phyloP scores from a whole-genome alignment of 352 stramenopile species.

The Nothophytophthora sp. region DNA sequence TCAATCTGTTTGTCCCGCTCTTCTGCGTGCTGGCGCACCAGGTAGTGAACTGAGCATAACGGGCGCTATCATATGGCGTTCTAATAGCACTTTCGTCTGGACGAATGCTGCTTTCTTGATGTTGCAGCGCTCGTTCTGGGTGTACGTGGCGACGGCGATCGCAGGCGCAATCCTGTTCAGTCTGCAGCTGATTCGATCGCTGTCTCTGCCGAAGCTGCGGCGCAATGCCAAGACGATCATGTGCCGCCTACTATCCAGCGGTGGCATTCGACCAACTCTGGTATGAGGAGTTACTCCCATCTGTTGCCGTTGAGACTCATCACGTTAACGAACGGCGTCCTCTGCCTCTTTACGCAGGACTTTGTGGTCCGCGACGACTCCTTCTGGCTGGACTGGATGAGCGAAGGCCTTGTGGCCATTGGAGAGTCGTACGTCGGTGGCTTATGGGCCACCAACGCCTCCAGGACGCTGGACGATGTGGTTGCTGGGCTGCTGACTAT shows the following conservation, averaged over 20 bases:
- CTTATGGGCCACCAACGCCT: constrained; percentile 62
- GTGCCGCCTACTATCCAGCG: constrained; percentile 60
- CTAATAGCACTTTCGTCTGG: constrained; percentile 18
- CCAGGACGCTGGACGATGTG: constrained; percentile 66
- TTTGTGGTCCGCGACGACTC: constrained; percentile 79
- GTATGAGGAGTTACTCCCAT: constrained; percentile 22
- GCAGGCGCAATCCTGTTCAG: constrained; percentile 55
- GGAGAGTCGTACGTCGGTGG: constrained; percentile 81
- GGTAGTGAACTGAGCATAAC: constrained; percentile 52
- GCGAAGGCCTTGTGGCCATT: constrained; percentile 79
- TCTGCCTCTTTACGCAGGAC: constrained; percentile 39
- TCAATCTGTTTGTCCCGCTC: constrained; percentile 74
- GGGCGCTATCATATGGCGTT: too few relatives aligned
- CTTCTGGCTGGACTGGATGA: constrained; percentile 90
- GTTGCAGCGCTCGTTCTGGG: constrained; percentile 72
- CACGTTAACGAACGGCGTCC: background rate
- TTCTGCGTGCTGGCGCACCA: constrained; percentile 83
- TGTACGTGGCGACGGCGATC: constrained; percentile 71
- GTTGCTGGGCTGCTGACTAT: constrained; percentile 79
- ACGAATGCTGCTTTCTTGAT: constrained; percentile 4
- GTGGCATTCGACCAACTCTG: constrained; percentile 56
- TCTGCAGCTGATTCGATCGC: constrained; percentile 70
- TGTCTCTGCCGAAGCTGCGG: constrained; percentile 69
- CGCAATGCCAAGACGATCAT: constrained; percentile 76
- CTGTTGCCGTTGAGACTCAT: background rate